Base-by-base conservation (phyloP, 768 basidiomycete genomes). In the Amyloporia xantha region DNA sequence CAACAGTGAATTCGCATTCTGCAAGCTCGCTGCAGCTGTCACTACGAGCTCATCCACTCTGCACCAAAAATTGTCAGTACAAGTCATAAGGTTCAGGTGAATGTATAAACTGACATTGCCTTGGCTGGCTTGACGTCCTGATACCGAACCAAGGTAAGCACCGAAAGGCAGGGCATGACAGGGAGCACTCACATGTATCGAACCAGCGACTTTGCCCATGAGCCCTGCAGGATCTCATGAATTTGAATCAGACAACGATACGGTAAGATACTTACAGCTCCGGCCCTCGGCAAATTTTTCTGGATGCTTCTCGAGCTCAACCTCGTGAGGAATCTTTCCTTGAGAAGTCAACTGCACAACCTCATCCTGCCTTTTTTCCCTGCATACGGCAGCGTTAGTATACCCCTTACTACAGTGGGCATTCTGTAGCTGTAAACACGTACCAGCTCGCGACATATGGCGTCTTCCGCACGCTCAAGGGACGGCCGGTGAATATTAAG, bases 41-140 rank as follows among this genome's bases (percentile, higher is more conserved):
- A 55, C 68, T 19, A 94, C 83, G 52, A 94, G 74, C 53, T 92
- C 87, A 44, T 94, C 91, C 43, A 95, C 80, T 63, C 86, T 88
- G 48, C 1, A 38, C 36, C 19, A n/a, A n/a, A n/a, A n/a, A n/a
- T n/a, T n/a, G n/a, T n/a, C n/a, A n/a, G n/a, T n/a, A n/a, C n/a
- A n/a, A n/a, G n/a, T n/a, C n/a, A n/a, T n/a, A n/a, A n/a, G n/a
- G n/a, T n/a, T n/a, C n/a, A n/a, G n/a, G 9, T 11, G 25, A 23
- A 24, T 40, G 20, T 24, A 39, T 35, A 4, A n/a, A 68, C 82
- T 64, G 57, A 87, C 86, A 94, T 94, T 50, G 79, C 78, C 63
- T 84, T 86, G 4, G 91, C 92, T 1, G 90, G 83, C 61, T 88
- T 85, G 61, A 94, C 79, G 38, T 91, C 86, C 79, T 81, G 45